phyloP scores from a whole-genome alignment of 2,329 filamentous ascomycete species.

The Alternaria gaisen region DNA sequence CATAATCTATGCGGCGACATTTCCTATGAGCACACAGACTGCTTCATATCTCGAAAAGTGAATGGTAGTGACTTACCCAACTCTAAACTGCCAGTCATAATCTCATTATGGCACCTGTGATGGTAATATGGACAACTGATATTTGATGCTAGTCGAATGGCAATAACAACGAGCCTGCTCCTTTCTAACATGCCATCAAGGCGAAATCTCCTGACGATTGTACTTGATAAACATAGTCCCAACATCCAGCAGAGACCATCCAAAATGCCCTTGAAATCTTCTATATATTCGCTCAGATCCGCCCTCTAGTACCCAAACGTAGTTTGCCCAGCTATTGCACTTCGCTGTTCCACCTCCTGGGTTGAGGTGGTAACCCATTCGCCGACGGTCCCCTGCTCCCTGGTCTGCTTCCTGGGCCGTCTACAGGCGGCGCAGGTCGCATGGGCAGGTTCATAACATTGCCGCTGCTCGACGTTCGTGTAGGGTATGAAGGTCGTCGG shows the following conservation, averaged over 20 bases:
- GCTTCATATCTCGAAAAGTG: not conserved
- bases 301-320: not conserved
- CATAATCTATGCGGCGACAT: not conserved
- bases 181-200: conserved; percentile 3
- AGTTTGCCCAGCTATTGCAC: conserved; percentile 28
- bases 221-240: not conserved
- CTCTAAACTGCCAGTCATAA: not conserved
- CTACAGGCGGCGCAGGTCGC: conserved; percentile 52
- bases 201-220: not conserved
- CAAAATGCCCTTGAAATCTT: not conserved
- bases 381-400: conserved; percentile 30
- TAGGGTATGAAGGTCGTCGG: conserved; percentile 53
- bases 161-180: conserved; percentile 3
- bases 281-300: not conserved
- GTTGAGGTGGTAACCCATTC: conserved; percentile 16
- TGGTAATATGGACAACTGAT: not conserved
- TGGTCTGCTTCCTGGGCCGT: conserved; percentile 38
- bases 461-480: conserved; percentile 54
- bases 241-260: not conserved
- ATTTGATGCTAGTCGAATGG: conserved; percentile 6
- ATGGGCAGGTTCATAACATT: conserved; percentile 57
- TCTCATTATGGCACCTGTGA: not conserved
- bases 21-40: not conserved
- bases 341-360: conserved; percentile 47
- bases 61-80: not conserved